phyloP scores from a whole-genome alignment of 2,329 filamentous ascomycete genomes.

The Gaeumannomyces tritici region DNA sequence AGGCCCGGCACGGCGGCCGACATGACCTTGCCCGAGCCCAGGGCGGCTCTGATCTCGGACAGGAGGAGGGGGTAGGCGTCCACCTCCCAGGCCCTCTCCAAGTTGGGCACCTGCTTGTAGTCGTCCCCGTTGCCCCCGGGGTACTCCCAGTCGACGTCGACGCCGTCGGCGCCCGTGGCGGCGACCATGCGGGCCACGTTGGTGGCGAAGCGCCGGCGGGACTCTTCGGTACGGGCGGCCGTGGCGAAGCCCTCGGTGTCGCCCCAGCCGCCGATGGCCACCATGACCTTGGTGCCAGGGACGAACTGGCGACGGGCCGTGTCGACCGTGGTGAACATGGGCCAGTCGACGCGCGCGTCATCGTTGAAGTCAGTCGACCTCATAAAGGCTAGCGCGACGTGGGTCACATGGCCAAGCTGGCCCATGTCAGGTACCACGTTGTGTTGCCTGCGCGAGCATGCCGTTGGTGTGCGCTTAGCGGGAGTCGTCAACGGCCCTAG shows the following conservation, averaged over 20 bases:
- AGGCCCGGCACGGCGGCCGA: constrained; percentile 60
- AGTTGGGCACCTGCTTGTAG: constrained; percentile 54
- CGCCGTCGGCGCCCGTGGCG: constrained; percentile 51
- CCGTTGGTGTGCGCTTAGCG: not conserved
- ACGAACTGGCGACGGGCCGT: constrained; percentile 38
- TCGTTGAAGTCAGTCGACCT: constrained; percentile 40
- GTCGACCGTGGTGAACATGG: constrained; percentile 42
- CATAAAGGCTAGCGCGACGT: constrained; percentile 51
- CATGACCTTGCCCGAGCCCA: constrained; percentile 49
- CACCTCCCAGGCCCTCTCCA: constrained; percentile 48
- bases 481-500: not conserved
- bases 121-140: constrained; percentile 57
- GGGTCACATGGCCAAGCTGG: constrained; percentile 36
- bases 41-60: constrained; percentile 42
- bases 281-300: constrained; percentile 49
- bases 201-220: constrained; percentile 48
- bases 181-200: constrained; percentile 57
- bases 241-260: constrained; percentile 53
- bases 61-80: constrained; percentile 52
- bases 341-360: constrained; percentile 28
- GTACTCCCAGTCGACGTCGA: constrained; percentile 61
- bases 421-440: constrained; percentile 26
- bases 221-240: constrained; percentile 40
- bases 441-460: constrained; percentile 30
- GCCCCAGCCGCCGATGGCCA: constrained; percentile 70